Evolutionary conservation across 2,329 filamentous ascomycete genomes (phyloP).

Genomic region (Colletotrichum cordylinicola): DNA sequence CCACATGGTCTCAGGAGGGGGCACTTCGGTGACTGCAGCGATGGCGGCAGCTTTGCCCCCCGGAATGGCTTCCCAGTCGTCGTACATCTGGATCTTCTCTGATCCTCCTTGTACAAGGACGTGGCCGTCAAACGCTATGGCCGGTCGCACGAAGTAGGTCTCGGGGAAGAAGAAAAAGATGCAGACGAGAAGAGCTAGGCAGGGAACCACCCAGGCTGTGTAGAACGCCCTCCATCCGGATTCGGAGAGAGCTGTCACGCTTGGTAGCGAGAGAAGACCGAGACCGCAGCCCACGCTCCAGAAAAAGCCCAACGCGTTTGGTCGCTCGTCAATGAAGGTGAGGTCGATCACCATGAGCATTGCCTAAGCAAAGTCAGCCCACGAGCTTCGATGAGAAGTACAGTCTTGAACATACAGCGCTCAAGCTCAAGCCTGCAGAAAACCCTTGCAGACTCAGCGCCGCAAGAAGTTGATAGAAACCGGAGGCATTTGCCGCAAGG

Average conservation of each 20-base stretch:
- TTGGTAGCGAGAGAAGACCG: slow-evolving; percentile 32
- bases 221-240: slow-evolving; percentile 39
- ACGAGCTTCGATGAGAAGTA: not conserved
- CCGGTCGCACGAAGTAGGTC: slow-evolving; percentile 45
- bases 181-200: slow-evolving; percentile 29
- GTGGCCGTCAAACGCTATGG: slow-evolving; percentile 44
- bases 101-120: slow-evolving; percentile 41
- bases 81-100: slow-evolving; percentile 42
- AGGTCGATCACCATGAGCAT: slow-evolving; percentile 42
- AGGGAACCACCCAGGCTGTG: slow-evolving; percentile 31
- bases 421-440: slow-evolving; percentile 34
- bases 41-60: not conserved
- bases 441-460: slow-evolving; percentile 38
- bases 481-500: slow-evolving; percentile 30
- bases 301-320: slow-evolving; percentile 35
- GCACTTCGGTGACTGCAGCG: not conserved
- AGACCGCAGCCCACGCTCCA: slow-evolving; percentile 35
- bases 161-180: slow-evolving; percentile 38
- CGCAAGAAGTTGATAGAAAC: slow-evolving; percentile 31
- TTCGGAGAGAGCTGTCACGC: slow-evolving; percentile 27
- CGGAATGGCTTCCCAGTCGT: slow-evolving; percentile 32
- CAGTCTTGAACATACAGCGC: slow-evolving; percentile 25
- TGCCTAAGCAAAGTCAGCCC: slow-evolving; percentile 26
- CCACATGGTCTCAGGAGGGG: slow-evolving; percentile 1
- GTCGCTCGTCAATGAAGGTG: slow-evolving; percentile 42